Conservation (phyloP, 1,139 yeast genomes). For the Nematodospora anomalae region DNA sequence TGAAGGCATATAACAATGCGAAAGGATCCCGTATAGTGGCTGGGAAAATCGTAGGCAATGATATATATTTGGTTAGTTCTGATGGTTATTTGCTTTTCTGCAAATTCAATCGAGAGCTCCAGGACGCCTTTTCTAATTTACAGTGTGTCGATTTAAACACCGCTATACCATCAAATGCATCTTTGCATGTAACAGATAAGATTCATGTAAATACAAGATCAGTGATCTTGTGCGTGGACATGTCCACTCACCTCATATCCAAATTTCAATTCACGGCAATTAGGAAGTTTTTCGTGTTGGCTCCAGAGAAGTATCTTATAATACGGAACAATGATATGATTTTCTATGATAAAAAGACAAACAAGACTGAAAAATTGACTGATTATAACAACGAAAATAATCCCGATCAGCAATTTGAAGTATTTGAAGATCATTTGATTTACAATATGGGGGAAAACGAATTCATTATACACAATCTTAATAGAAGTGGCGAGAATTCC, state of each 20-base stretch:
- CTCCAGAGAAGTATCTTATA: background rate
- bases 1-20: background rate
- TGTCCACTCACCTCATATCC: background rate
- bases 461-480: conserved; percentile 11
- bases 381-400: conserved; percentile 14
- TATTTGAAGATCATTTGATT: conserved; percentile 13
- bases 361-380: background rate
- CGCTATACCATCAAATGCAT: background rate
- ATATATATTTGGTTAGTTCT: conserved; percentile 2
- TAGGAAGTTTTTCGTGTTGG: conserved; percentile 6
- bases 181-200: background rate
- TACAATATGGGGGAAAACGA: conserved; percentile 10
- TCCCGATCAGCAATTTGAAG: conserved; percentile 13
- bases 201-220: background rate
- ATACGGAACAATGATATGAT: conserved; percentile 4
- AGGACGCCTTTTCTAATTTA: conserved; percentile 5
- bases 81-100: conserved; percentile 4
- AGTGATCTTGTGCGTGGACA: background rate
- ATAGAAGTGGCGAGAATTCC: conserved; percentile 6
- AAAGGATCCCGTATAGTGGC: background rate
- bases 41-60: background rate
- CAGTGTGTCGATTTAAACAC: background rate
- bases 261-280: background rate
- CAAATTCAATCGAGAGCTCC: background rate
- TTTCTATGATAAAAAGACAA: background rate